These are phyloP conservation scores for Sextonia rubra DNA, from an alignment of 164 flowering plant genomes.

Conservation along the genomic window DNA sequence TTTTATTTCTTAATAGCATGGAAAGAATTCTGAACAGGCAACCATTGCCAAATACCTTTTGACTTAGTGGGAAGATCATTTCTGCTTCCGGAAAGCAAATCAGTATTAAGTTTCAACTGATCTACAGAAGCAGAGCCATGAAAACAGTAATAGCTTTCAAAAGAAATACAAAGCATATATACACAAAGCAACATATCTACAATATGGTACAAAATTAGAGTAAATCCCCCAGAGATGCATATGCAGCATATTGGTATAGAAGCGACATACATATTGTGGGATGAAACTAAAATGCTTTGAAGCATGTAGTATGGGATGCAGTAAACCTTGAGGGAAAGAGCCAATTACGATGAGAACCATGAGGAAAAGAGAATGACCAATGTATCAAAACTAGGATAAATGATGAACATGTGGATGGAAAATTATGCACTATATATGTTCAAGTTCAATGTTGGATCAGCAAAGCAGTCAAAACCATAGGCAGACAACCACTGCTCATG, in stretches of 20 bases:
- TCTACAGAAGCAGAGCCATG: constrained; percentile 29
- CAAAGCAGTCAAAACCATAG: neutral
- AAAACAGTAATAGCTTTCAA: neutral
- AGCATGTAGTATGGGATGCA: no score
- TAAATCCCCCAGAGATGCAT: neutral
- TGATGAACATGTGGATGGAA: neutral
- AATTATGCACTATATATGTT: neutral
- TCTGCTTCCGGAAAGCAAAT: constrained; percentile 11
- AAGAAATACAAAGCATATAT: neutral
- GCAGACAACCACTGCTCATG: neutral
- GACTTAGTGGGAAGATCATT: constrained; percentile 14
- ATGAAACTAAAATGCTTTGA: no score
- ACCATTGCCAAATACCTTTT: constrained; percentile 25
- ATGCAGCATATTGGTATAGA: neutral
- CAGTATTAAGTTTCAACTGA: constrained; percentile 18
- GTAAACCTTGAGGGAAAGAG: neutral
- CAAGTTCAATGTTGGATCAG: neutral
- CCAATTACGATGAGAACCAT: neutral
- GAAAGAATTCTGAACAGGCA: neutral
- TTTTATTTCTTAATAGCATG: neutral
- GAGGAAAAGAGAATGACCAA: neutral
- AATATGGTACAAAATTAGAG: neutral
- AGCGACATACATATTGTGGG: neutral
- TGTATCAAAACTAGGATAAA: neutral
- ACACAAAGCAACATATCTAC: neutral